phyloP scores from a whole-genome alignment of 73 alveolate genomes.

The Symbiodinium natans region DNA sequence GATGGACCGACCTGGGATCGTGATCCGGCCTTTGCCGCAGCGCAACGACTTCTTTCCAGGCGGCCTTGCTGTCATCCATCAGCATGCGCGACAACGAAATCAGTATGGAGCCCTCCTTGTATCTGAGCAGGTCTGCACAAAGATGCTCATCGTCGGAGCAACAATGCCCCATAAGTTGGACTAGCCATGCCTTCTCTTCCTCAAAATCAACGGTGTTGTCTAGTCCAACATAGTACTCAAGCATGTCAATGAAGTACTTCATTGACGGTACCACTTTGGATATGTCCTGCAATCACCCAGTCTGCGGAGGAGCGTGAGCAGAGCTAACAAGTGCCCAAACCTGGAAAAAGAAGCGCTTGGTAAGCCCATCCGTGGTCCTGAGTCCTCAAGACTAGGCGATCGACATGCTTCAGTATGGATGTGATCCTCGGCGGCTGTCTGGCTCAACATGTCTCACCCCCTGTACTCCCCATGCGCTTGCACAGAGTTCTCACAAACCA shows the following conservation, averaged over 20 bases:
- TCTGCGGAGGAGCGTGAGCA: no score
- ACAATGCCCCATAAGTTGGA: constrained; percentile 57
- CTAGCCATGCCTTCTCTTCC: constrained; percentile 75
- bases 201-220: constrained; percentile 71
- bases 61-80: constrained; percentile 78
- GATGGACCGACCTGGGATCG: constrained; percentile 57
- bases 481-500: neutral
- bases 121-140: constrained; percentile 52
- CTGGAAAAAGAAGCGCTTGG: no score
- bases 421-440: neutral
- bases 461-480: neutral
- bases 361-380: no score
- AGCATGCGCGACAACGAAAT: constrained; percentile 40
- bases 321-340: no score
- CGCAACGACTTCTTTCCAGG: constrained; percentile 65
- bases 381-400: constrained; percentile 49
- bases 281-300: constrained; percentile 21
- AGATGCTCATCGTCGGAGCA: constrained; percentile 65
- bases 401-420: constrained; percentile 50
- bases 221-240: constrained; percentile 69
- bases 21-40: constrained; percentile 30
- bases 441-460: neutral
- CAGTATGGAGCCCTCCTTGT: constrained; percentile 55
- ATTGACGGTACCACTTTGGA: constrained; percentile 72
- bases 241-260: constrained; percentile 53